Percentiles rank a stretch among this genome's conserved stretches.
phyloP scores from a whole-genome alignment of 2,329 filamentous ascomycete species.

The Cryoendolithus antarcticus region DNA sequence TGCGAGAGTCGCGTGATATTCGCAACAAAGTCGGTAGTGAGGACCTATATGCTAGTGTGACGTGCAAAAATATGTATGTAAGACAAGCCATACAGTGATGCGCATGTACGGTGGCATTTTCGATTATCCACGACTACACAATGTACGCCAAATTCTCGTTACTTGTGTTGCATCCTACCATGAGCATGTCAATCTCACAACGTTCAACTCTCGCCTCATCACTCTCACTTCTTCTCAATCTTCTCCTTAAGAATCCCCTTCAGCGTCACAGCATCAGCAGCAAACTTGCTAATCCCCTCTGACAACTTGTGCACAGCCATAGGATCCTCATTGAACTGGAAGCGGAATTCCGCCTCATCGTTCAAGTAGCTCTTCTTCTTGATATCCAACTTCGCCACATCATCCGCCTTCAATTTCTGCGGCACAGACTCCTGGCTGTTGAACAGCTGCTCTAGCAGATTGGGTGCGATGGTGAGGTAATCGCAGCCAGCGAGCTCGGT shows the following conservation, averaged over 20 bases:
- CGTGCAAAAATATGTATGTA: too few relatives aligned
- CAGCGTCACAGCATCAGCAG: constrained; percentile 84
- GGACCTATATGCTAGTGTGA: too few relatives aligned
- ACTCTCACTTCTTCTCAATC: constrained; percentile 35
- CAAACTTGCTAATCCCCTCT: constrained; percentile 99
- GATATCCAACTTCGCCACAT: constrained; percentile 57
- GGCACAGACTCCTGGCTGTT: constrained; percentile 73
- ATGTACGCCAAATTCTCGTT: too few relatives aligned
- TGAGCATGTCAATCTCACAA: too few relatives aligned
- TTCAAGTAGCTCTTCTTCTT: constrained; percentile 85
- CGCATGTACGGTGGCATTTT: too few relatives aligned
- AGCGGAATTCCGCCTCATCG: constrained; percentile 84
- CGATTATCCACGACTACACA: too few relatives aligned
- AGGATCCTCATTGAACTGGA: constrained; percentile 98
- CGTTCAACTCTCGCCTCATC: too few relatives aligned
- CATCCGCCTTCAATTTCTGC: constrained; percentile 74
- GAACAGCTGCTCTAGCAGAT: constrained; percentile 84
- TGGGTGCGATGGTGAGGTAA: constrained; percentile 95
- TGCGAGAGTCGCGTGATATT: too few relatives aligned
- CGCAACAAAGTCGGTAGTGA: too few relatives aligned
- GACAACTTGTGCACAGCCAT: constrained; percentile 99
- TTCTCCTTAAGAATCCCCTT: constrained; percentile 87
- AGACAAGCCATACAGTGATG: too few relatives aligned
- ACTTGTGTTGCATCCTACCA: too few relatives aligned
- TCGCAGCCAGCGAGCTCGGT: constrained; percentile 96